These are phyloP conservation scores for Astrocystis sublimbata DNA, from an alignment of 495 filamentous ascomycete genomes.

Conservation along the genomic window DNA sequence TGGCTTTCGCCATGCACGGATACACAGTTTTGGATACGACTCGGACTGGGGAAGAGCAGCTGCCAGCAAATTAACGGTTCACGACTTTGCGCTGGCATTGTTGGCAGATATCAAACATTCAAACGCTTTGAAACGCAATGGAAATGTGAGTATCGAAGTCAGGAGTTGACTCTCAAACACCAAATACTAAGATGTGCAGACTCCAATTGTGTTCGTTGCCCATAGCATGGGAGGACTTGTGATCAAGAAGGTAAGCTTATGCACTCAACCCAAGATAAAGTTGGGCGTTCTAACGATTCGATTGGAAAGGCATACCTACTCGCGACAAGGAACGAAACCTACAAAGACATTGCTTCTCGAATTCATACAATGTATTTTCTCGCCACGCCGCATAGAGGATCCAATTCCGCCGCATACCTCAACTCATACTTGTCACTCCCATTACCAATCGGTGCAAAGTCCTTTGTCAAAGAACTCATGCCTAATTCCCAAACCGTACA, in stretches of 20 bases:
- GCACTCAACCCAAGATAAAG: neutral
- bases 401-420: constrained; percentile 18
- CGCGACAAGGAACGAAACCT: constrained; percentile 24
- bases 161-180: neutral
- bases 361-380: constrained; percentile 34
- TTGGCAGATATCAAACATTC: constrained; percentile 25
- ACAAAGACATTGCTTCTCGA: constrained; percentile 21
- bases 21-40: constrained; percentile 36
- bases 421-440: constrained; percentile 14
- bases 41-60: constrained; percentile 26
- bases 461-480: constrained; percentile 44
- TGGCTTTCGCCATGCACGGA: constrained; percentile 29
- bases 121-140: constrained; percentile 20
- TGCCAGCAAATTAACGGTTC: constrained; percentile 23
- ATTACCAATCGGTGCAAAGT: constrained; percentile 26
- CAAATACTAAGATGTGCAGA: constrained; percentile 13
- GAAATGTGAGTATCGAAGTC: constrained; percentile 17
- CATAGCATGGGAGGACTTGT: constrained; percentile 39
- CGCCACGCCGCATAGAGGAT: constrained; percentile 31
- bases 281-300: neutral
- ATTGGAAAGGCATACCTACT: constrained; percentile 31
- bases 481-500: constrained; percentile 27
- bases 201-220: constrained; percentile 32
- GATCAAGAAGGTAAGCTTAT: constrained; percentile 28
- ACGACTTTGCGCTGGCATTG: constrained; percentile 33